phyloP scores from a whole-genome alignment of 768 basidiomycete species.

The Phaeolepiota aurea region DNA sequence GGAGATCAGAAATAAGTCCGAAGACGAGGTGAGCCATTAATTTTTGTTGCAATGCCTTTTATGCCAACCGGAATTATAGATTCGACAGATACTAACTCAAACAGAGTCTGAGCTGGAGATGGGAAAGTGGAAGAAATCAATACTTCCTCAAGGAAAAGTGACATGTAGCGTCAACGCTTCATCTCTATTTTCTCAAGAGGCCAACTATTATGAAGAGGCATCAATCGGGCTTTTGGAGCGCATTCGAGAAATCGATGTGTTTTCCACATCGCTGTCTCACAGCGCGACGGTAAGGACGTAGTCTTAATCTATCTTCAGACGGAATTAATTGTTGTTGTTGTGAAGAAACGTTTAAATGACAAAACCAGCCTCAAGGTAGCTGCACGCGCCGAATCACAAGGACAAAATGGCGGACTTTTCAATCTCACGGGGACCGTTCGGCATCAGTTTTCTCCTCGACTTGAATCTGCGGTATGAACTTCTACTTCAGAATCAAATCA shows the following conservation, averaged over 20 bases:
- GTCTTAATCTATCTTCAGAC: not conserved
- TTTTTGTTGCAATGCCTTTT: not conserved
- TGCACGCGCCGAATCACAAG: not conserved
- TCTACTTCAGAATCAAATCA: too few species aligned
- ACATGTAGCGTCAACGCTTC: constrained; percentile 40
- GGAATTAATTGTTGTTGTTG: too few species aligned
- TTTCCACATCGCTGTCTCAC: not conserved
- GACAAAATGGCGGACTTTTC: not conserved
- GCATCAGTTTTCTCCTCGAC: constrained; percentile 68
- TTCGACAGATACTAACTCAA: constrained; percentile 33
- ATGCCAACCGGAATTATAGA: constrained; percentile 18
- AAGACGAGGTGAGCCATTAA: constrained; percentile 33
- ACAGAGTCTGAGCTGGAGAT: constrained; percentile 28
- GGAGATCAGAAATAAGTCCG: constrained; percentile 31
- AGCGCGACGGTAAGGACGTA: not conserved
- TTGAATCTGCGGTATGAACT: constrained; percentile 34
- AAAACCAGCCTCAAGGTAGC: not conserved
- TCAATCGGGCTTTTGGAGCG: not conserved
- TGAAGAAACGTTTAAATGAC: constrained; percentile 1
- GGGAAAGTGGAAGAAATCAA: constrained; percentile 24
- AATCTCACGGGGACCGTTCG: constrained; percentile 60
- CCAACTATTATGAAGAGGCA: not conserved
- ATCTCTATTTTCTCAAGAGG: constrained; percentile 8
- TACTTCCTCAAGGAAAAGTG: constrained; percentile 37
- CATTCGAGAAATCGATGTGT: not conserved